Conservation (phyloP, 768 basidiomycete species). For the Leccinellum luteum region DNA sequence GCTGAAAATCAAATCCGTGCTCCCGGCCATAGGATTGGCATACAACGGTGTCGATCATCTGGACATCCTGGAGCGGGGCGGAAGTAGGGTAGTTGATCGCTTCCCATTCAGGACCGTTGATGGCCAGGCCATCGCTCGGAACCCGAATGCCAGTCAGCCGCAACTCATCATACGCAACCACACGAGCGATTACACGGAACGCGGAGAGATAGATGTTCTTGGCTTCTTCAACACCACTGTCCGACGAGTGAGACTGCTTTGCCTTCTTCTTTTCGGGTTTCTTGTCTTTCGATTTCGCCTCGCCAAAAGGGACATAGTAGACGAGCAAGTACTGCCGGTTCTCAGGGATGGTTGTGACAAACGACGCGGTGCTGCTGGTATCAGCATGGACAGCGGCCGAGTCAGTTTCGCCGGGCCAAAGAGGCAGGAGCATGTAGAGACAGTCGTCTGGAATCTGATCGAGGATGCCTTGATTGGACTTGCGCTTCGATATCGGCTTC, state of each 20-base stretch:
- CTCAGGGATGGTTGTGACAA: conserved; percentile 40
- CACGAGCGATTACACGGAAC: conserved; percentile 74
- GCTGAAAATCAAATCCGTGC: conserved; percentile 72
- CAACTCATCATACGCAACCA: conserved; percentile 71
- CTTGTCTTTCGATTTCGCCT: conserved; percentile 12
- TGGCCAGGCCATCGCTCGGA: conserved; percentile 65
- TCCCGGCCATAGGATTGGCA: conserved; percentile 62
- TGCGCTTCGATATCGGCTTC: conserved; percentile 19
- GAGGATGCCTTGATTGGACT: conserved; percentile 43
- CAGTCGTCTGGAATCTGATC: conserved; percentile 63
- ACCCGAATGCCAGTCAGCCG: conserved; percentile 71
- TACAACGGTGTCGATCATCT: conserved; percentile 44
- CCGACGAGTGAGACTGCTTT: conserved; percentile 28
- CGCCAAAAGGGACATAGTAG: conserved; percentile 65
- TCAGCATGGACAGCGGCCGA: conserved; percentile 31
- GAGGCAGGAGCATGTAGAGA: conserved; percentile 78
- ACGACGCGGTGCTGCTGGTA: conserved; percentile 29
- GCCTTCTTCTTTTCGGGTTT: conserved; percentile 32
- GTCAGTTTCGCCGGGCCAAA: conserved; percentile 81
- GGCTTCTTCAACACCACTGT: conserved; percentile 33
- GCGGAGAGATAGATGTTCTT: conserved; percentile 53
- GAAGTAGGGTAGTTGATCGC: conserved; percentile 37
- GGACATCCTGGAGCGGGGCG: conserved; percentile 32
- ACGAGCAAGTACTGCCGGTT: conserved; percentile 73
- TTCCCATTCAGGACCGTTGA: conserved; percentile 59